Evolutionary conservation across 164 flowering plant genomes (phyloP), one percentile per base, ranked within the genome.

Genomic region (Platanus orientalis): DNA sequence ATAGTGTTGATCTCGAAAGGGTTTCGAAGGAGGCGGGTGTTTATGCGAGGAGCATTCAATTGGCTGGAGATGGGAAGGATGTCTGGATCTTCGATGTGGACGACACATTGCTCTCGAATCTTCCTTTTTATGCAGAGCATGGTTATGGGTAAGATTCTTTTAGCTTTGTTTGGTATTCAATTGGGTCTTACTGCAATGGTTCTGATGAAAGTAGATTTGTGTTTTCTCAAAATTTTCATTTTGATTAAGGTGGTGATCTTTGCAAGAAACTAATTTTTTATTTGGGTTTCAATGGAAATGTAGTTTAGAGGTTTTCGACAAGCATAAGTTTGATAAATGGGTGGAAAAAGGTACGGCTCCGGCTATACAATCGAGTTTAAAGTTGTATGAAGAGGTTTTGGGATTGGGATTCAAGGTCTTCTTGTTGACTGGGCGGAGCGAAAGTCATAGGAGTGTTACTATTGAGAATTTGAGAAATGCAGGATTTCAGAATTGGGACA

Each of bases 61-160:
- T 87, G 76, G 63, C 39, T 13, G 84, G 51, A 0, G 97, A 94
- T 68, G 92, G 94, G 1, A 86, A 74, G 47, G 94, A 89, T 74
- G 88, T 63, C 58, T 94, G 99, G 97, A 58, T 94, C 30, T 91
- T 94, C 52, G 97, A 94, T 66, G 65, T 94, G 12, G 99, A 91
- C 66, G 96, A 94, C 73, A 94, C 99, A 39, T 58, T 89, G 73
- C 76, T 94, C 27, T 89, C 96, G 4, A 85, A 91, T 83, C 85
- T 94, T 29, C 97, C 96, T 11, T 94, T 89, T 62, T 91, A 91
- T 57, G 72, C 73, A 1, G 78, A 81, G 0, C 96, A 89, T 64
- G 84, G 85, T 51, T 91, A 71, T 69, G 97, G 97, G 97, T 88
- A 14, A 58, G 70, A 6, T 34, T 57, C 30, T 49, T 44, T 40